phyloP scores from a whole-genome alignment of 257 asterid species.

The Scutellaria galericulata region DNA sequence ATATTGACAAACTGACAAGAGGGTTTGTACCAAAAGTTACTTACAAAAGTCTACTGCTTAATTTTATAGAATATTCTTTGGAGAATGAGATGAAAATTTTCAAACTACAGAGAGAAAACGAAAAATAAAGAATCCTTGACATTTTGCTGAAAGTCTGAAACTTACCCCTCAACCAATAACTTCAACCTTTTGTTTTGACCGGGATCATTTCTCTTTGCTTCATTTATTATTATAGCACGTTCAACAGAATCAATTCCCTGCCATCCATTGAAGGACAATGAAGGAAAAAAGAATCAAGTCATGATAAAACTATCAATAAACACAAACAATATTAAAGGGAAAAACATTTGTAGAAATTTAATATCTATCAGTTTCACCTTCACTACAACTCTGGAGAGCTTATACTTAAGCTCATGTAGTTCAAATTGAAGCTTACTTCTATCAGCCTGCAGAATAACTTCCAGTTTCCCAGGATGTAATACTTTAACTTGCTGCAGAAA shows the following conservation, averaged over 20 bases:
- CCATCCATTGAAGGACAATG: slow-evolving; percentile 24
- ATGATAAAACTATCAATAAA: slow-evolving; percentile 1
- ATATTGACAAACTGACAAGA: too few species aligned
- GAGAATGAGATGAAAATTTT: neutral
- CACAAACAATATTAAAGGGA: slow-evolving; percentile 8
- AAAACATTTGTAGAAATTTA: slow-evolving; percentile 18
- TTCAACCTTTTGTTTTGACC: slow-evolving; percentile 48
- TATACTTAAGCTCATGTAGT: slow-evolving; percentile 64
- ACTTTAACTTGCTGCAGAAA: slow-evolving; percentile 68
- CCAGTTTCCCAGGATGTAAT: slow-evolving; percentile 58
- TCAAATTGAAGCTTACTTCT: slow-evolving; percentile 70
- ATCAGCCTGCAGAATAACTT: slow-evolving; percentile 54
- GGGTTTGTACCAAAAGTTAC: too few species aligned
- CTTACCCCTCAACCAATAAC: slow-evolving; percentile 92
- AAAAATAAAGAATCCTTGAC: slow-evolving; percentile 4
- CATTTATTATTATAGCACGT: slow-evolving; percentile 74
- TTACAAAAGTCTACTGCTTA: too few species aligned
- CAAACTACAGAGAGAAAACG: neutral
- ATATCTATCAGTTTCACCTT: slow-evolving; percentile 56
- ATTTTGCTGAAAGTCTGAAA: neutral
- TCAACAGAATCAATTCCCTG: slow-evolving; percentile 89
- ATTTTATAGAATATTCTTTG: too few species aligned
- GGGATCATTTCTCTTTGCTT: slow-evolving; percentile 42
- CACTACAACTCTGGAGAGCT: slow-evolving; percentile 78
- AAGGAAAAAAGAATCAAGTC: slow-evolving; percentile 3